Percentiles rank a stretch among this genome's conserved stretches.
phyloP scores from a whole-genome alignment of 2,329 filamentous ascomycete species.

The Colletotrichum brevisporum region DNA sequence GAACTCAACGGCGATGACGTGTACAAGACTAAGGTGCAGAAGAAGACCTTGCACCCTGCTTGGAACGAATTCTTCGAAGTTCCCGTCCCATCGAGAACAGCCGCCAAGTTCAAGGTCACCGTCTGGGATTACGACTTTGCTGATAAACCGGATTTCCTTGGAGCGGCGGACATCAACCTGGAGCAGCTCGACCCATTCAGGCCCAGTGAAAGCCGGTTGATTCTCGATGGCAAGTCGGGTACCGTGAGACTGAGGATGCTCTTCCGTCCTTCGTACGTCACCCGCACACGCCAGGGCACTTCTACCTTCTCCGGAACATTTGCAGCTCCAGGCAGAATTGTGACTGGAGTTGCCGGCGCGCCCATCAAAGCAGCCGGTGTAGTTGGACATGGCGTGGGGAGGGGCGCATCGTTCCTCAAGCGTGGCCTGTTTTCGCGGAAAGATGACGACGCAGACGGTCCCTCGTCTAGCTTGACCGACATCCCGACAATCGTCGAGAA shows the following conservation, averaged over 20 bases:
- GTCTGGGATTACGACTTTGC: slow-evolving; percentile 98
- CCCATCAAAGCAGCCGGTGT: slow-evolving; percentile 90
- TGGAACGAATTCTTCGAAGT: slow-evolving; percentile 99
- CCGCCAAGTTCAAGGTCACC: slow-evolving; percentile 84
- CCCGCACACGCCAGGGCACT: slow-evolving; percentile 87
- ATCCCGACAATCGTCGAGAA: slow-evolving; percentile 60
- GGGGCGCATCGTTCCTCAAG: slow-evolving; percentile 91
- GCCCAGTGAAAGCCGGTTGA: slow-evolving; percentile 79
- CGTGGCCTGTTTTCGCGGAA: slow-evolving; percentile 85
- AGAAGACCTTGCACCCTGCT: slow-evolving; percentile 93
- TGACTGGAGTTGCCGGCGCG: slow-evolving; percentile 83
- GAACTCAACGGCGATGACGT: slow-evolving; percentile 89
- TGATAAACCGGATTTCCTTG: slow-evolving; percentile 93
- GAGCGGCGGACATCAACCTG: slow-evolving; percentile 81
- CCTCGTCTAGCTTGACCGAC: slow-evolving; percentile 50
- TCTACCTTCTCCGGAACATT: slow-evolving; percentile 96
- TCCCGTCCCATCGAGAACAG: slow-evolving; percentile 85
- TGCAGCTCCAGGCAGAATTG: slow-evolving; percentile 86
- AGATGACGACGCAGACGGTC: slow-evolving; percentile 66
- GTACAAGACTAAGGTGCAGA: slow-evolving; percentile 95
- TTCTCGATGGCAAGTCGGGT: slow-evolving; percentile 91
- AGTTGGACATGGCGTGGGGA: slow-evolving; percentile 85
- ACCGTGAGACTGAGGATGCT: slow-evolving; percentile 85
- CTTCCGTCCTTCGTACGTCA: slow-evolving; percentile 94
- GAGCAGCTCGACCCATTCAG: slow-evolving; percentile 87